Evolutionary conservation across 2,329 filamentous ascomycete species (phyloP).

Genomic region (Clathrospora elynae): DNA sequence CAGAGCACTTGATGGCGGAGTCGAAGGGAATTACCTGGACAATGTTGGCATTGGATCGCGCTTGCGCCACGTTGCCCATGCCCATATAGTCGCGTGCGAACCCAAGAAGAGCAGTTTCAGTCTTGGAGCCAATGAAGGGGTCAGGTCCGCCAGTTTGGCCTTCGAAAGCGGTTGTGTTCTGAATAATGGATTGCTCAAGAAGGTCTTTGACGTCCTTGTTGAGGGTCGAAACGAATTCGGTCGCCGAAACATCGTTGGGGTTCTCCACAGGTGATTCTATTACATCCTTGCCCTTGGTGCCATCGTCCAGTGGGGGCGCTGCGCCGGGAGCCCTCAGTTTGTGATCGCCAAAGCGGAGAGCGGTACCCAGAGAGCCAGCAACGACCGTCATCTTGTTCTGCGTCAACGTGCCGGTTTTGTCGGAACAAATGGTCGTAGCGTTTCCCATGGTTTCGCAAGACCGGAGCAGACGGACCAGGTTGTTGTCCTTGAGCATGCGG

Average conservation of each 20-base stretch:
- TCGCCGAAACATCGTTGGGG: slow-evolving; percentile 56
- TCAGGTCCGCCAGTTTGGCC: slow-evolving; percentile 48
- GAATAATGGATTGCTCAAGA: slow-evolving; percentile 61
- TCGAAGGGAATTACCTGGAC: slow-evolving; percentile 65
- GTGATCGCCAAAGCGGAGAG: slow-evolving; percentile 60
- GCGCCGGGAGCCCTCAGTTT: slow-evolving; percentile 35
- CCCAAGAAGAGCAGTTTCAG: slow-evolving; percentile 73
- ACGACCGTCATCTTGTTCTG: slow-evolving; percentile 65
- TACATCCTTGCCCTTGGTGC: slow-evolving; percentile 40
- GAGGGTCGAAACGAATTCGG: slow-evolving; percentile 61
- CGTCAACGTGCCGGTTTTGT: slow-evolving; percentile 54
- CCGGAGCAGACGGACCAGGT: slow-evolving; percentile 68
- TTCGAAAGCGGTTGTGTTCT: slow-evolving; percentile 52
- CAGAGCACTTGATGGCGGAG: slow-evolving; percentile 72
- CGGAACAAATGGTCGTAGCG: slow-evolving; percentile 76
- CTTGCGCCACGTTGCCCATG: slow-evolving; percentile 65
- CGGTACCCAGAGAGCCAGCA: slow-evolving; percentile 68
- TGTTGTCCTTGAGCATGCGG: slow-evolving; percentile 71
- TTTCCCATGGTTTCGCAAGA: slow-evolving; percentile 76
- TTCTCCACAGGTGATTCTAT: slow-evolving; percentile 45
- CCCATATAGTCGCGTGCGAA: slow-evolving; percentile 70
- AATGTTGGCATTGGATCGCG: slow-evolving; percentile 66
- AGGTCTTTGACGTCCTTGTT: slow-evolving; percentile 60
- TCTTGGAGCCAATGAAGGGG: slow-evolving; percentile 75
- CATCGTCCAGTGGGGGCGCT: slow-evolving; percentile 30